Evolutionary conservation across 176 grass and related monocot species (phyloP).

Genomic region (Rhynchospora pubera): DNA sequence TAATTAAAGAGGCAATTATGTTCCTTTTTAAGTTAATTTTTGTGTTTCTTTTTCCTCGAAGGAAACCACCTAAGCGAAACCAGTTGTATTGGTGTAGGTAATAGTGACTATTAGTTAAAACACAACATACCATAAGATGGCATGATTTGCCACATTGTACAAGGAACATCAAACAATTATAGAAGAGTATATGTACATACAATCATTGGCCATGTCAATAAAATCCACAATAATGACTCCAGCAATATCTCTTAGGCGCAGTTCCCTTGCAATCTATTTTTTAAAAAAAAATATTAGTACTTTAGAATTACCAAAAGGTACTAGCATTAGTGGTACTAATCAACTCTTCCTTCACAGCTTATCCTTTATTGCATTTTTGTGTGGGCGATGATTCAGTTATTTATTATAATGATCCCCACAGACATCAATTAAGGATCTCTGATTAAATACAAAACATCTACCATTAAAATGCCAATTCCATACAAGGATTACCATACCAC

Average conservation of each 20-base stretch:
- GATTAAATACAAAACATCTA: neutral
- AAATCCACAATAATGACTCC: constrained; percentile 97
- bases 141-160: neutral
- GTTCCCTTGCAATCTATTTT: constrained; percentile 77
- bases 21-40: neutral
- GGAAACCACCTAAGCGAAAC: neutral
- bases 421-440: neutral
- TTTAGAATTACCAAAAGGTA: neutral
- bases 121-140: neutral
- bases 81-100: neutral
- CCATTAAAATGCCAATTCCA: neutral
- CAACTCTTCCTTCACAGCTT: neutral
- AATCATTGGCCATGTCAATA: constrained; percentile 89
- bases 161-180: neutral
- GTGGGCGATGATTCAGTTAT: neutral
- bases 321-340: neutral
- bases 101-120: neutral
- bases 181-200: constrained; percentile 38
- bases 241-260: constrained; percentile 91
- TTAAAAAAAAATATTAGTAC: constrained; percentile 11
- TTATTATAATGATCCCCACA: neutral
- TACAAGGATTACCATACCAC: neutral
- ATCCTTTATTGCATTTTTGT: neutral
- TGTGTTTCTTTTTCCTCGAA: neutral
- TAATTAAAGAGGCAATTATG: no score